Evolutionary conservation across 2,329 filamentous ascomycete species (phyloP).

Genomic region (Zopfia rhizophila): DNA sequence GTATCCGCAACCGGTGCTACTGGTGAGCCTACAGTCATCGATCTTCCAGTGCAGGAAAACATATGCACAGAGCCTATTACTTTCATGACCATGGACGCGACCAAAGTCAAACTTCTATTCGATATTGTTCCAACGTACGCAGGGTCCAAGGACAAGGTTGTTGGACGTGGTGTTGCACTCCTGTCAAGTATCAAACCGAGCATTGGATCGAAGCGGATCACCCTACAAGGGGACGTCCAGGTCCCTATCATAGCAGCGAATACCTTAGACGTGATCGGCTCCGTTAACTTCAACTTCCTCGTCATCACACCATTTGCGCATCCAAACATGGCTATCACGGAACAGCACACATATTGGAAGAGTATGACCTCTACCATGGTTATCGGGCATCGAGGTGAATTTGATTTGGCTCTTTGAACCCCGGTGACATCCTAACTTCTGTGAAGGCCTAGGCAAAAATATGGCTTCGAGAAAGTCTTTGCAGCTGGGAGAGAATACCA

Average conservation of each 20-base stretch:
- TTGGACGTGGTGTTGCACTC: conserved; percentile 88
- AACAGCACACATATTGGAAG: conserved; percentile 96
- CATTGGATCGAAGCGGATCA: conserved; percentile 87
- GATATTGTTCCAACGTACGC: conserved; percentile 97
- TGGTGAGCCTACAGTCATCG: conserved; percentile 88
- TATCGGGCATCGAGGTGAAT: conserved; percentile 73
- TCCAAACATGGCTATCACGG: conserved; percentile 91
- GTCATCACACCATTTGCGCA: conserved; percentile 95
- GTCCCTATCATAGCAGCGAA: conserved; percentile 88
- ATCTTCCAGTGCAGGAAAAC: conserved; percentile 92
- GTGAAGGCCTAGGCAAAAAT: conserved; percentile 97
- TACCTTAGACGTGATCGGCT: conserved; percentile 88
- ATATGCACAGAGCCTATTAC: conserved; percentile 93
- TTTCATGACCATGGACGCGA: conserved; percentile 81
- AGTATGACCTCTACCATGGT: conserved; percentile 89
- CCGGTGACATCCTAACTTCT: conserved; percentile 53
- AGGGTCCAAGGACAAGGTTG: conserved; percentile 79
- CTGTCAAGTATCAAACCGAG: conserved; percentile 86
- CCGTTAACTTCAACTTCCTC: conserved; percentile 96
- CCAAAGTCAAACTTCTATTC: conserved; percentile 88
- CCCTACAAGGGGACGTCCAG: conserved; percentile 88
- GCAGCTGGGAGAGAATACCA: conserved; percentile 95
- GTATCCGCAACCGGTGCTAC: conserved; percentile 85
- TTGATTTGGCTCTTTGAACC: conserved; percentile 17
- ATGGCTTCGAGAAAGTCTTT: conserved; percentile 82